Evolutionary conservation across 176 grass and related monocot species (phyloP).

Genomic region (Canna indica): DNA sequence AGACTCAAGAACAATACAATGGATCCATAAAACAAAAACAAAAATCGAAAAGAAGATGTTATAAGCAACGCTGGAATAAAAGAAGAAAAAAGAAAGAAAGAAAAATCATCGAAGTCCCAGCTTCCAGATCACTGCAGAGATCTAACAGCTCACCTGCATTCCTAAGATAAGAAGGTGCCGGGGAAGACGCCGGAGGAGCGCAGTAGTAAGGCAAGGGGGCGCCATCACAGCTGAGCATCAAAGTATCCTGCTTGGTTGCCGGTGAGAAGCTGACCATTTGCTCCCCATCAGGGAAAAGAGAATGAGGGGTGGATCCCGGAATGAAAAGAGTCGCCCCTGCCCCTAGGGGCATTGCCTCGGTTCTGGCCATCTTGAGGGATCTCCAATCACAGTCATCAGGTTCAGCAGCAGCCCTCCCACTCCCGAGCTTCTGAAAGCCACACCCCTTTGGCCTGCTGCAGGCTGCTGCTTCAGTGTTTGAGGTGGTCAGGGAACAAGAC

Average conservation of each 20-base stretch:
- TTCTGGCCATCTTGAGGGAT: slow-evolving; percentile 34
- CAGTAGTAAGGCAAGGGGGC: slow-evolving; percentile 24
- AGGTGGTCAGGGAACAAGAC: slow-evolving; percentile 4
- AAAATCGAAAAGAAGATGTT: slow-evolving; percentile 24
- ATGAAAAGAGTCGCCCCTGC: slow-evolving; percentile 8
- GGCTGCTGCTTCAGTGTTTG: not conserved
- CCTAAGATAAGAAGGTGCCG: slow-evolving; percentile 27
- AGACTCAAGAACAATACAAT: slow-evolving; percentile 28
- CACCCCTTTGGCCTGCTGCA: slow-evolving; percentile 18
- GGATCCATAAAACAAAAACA: slow-evolving; percentile 1
- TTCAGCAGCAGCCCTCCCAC: slow-evolving; percentile 28
- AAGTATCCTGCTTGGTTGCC: slow-evolving; percentile 13
- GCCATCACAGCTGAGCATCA: slow-evolving; percentile 14
- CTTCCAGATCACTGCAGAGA: slow-evolving; percentile 25
- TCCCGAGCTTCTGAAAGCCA: slow-evolving; percentile 24
- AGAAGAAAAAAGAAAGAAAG: slow-evolving; percentile 16
- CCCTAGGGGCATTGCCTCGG: slow-evolving; percentile 15
- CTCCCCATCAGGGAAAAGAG: slow-evolving; percentile 27
- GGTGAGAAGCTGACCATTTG: slow-evolving; percentile 47
- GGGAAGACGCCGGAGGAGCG: slow-evolving; percentile 17
- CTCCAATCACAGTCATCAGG: slow-evolving; percentile 19
- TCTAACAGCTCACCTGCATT: slow-evolving; percentile 23
- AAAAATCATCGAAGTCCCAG: slow-evolving; percentile 3
- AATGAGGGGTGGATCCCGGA: slow-evolving; percentile 12
- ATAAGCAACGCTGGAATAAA: slow-evolving; percentile 17